phyloP scores from a whole-genome alignment of 345 rosid species.

The Arabis alpina region DNA sequence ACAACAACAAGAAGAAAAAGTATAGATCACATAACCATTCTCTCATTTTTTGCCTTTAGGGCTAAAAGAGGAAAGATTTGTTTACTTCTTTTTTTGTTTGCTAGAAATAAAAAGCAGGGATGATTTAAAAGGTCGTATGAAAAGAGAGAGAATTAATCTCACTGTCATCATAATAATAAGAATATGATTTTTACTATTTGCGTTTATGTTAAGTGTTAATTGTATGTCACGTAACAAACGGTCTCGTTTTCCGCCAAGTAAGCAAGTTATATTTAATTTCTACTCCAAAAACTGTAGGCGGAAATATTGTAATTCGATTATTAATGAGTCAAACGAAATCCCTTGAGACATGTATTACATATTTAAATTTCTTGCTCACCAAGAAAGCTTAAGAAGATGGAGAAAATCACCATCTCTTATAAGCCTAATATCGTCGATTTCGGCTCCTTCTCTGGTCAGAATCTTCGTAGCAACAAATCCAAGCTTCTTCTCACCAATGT shows the following conservation, averaged over 20 bases:
- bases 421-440: constrained; percentile 71
- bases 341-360: not conserved
- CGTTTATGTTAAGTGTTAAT: not conserved
- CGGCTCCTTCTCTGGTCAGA: constrained; percentile 63
- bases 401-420: constrained; percentile 86
- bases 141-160: not conserved
- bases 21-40: constrained; percentile 14
- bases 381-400: constrained; percentile 48
- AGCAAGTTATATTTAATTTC: not conserved
- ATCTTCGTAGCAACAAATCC: constrained; percentile 56
- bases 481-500: constrained; percentile 57
- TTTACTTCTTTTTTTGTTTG: constrained; percentile 16
- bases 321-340: not conserved
- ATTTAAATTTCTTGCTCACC: not conserved
- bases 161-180: not conserved
- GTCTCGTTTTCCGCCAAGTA: not conserved
- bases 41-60: constrained; percentile 37
- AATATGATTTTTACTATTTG: not conserved
- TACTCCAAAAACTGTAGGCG: not conserved
- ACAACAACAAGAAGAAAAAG: constrained; percentile 9
- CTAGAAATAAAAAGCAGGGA: constrained; percentile 11
- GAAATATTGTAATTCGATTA: not conserved
- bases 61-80: constrained; percentile 35
- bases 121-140: not conserved
- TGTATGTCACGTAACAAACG: not conserved